A percentile compares a stretch with the other conserved stretches of the same genome.
Evolutionary conservation across 2,329 filamentous ascomycete species (phyloP).

Genomic region (Microdochium nivale): DNA sequence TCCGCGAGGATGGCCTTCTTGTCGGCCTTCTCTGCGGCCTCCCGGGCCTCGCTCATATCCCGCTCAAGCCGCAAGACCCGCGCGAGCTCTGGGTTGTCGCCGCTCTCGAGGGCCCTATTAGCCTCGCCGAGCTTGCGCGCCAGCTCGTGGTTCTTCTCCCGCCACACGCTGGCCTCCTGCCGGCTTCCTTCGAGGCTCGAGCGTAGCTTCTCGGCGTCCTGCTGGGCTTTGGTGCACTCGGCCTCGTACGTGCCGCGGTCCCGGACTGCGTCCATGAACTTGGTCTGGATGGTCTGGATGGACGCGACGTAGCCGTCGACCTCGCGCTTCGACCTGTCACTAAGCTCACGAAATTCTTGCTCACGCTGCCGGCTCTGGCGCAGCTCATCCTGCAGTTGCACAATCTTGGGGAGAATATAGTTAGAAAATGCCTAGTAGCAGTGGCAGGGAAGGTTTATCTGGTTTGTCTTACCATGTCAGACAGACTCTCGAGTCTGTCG

Average conservation of each 20-base stretch:
- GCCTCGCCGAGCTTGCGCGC: constrained; percentile 27
- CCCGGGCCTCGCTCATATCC: constrained; percentile 27
- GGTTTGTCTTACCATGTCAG: constrained; percentile 16
- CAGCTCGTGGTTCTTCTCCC: constrained; percentile 25
- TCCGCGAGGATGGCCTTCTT: constrained; percentile 26
- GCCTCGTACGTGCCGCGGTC: constrained; percentile 40
- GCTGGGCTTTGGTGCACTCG: constrained; percentile 28
- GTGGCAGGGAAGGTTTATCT: background rate
- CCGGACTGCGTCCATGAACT: constrained; percentile 39
- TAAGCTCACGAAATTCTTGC: constrained; percentile 28
- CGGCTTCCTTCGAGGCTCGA: constrained; percentile 26
- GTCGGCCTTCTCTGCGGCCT: constrained; percentile 28
- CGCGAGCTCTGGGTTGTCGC: constrained; percentile 26
- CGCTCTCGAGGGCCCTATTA: constrained; percentile 22
- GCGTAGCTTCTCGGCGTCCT: constrained; percentile 24
- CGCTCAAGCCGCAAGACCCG: constrained; percentile 31
- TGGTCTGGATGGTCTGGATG: constrained; percentile 33
- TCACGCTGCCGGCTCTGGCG: constrained; percentile 23
- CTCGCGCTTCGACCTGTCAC: constrained; percentile 34
- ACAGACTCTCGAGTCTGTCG: constrained; percentile 20
- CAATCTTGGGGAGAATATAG: constrained; percentile 20
- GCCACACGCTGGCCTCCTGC: constrained; percentile 27
- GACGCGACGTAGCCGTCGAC: constrained; percentile 36
- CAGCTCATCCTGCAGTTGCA: constrained; percentile 25
- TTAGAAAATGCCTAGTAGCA: constrained; percentile 2